Evolutionary conservation across 2,329 filamentous ascomycete species (phyloP).

Genomic region (Zymoseptoria passerinii): DNA sequence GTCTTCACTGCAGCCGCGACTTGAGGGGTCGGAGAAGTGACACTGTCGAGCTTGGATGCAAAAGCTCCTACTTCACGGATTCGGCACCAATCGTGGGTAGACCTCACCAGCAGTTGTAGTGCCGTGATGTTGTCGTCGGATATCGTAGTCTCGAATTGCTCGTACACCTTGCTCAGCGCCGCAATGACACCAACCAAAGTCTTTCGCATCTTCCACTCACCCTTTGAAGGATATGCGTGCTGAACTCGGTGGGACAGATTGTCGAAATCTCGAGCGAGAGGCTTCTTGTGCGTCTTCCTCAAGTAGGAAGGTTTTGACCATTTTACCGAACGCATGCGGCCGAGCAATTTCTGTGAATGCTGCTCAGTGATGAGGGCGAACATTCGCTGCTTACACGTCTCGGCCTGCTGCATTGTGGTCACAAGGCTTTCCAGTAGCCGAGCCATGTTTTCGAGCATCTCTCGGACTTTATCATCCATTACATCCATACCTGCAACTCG

Average conservation of each 20-base stretch:
- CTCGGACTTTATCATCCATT: conserved; percentile 5
- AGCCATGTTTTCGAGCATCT: conserved; percentile 4
- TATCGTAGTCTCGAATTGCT: conserved; percentile 1
- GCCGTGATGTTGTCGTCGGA: background rate
- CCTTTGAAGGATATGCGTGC: conserved; percentile 5
- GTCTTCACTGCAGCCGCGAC: conserved; percentile 10
- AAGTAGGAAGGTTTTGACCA: conserved; percentile 9
- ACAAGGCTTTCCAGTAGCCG: background rate
- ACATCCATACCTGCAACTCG: conserved; percentile 11
- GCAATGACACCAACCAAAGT: background rate
- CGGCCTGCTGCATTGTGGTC: background rate
- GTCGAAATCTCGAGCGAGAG: conserved; percentile 6
- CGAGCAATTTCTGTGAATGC: conserved; percentile 9
- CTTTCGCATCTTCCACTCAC: conserved; percentile 1
- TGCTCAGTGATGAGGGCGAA: conserved; percentile 5
- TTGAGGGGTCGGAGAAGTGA: conserved; percentile 4
- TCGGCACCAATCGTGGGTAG: conserved; percentile 4
- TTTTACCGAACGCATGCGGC: conserved; percentile 6
- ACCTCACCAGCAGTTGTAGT: conserved; percentile 1
- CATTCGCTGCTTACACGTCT: background rate
- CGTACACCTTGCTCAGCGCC: background rate
- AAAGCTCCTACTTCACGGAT: background rate
- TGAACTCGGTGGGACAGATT: conserved; percentile 9
- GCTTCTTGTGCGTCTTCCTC: conserved; percentile 10
- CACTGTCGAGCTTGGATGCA: conserved; percentile 3